Percentiles rank a stretch among this genome's conserved stretches.
phyloP scores from a whole-genome alignment of 176 grass and related monocot species.

The Cymbopogon citratus region DNA sequence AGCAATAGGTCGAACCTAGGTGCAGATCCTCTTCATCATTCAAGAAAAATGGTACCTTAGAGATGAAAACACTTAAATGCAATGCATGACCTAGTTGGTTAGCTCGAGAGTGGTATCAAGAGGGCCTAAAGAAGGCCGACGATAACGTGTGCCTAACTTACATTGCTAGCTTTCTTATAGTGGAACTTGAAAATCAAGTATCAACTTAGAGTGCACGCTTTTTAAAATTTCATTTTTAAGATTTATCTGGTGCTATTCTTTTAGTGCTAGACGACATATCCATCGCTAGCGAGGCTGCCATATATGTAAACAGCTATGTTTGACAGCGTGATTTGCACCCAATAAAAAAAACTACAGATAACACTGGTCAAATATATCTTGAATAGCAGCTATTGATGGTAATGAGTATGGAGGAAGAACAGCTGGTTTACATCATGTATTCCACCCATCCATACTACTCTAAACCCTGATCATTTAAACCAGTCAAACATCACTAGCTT shows the following conservation, averaged over 20 bases:
- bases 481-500: background rate
- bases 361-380: background rate
- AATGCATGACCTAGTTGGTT: too few species aligned
- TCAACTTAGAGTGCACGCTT: too few species aligned
- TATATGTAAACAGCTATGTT: background rate
- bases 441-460: background rate
- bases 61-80: background rate
- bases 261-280: too few species aligned
- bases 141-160: background rate
- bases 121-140: too few species aligned
- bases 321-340: too few species aligned
- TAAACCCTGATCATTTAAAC: background rate
- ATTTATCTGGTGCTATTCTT: background rate
- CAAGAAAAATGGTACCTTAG: background rate
- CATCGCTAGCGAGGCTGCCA: too few species aligned
- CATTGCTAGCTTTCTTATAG: background rate
- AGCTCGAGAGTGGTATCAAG: too few species aligned
- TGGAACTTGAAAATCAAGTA: background rate
- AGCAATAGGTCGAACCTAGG: background rate
- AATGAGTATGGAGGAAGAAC: background rate
- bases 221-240: too few species aligned
- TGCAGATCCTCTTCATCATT: background rate
- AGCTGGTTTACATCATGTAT: background rate
- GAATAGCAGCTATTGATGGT: background rate
- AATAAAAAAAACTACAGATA: background rate